Conservation (phyloP, 164 flowering plant species). For the Protea cynaroides region DNA sequence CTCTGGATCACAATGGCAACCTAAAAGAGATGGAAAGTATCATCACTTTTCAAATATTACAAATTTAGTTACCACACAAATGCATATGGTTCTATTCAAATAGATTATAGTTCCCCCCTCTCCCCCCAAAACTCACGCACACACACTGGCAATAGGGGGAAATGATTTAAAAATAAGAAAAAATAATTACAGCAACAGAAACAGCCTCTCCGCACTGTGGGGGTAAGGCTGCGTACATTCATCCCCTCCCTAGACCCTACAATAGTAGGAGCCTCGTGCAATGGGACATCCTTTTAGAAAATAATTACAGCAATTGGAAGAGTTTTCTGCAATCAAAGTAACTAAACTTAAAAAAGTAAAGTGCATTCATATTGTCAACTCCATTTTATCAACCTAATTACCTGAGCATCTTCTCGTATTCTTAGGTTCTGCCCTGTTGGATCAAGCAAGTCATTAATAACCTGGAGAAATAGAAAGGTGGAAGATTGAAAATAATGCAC, state of each 20-base stretch:
- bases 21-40: too few relatives aligned
- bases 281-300: too few relatives aligned
- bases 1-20: too few relatives aligned
- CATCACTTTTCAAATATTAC: background rate
- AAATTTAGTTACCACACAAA: background rate
- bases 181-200: too few relatives aligned
- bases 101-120: background rate
- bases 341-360: background rate
- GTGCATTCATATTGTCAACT: background rate
- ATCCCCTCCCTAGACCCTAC: too few relatives aligned
- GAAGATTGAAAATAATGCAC: conserved; percentile 4
- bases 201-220: too few relatives aligned
- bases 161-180: too few relatives aligned
- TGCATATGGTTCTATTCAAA: background rate
- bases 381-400: conserved; percentile 15
- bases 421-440: conserved; percentile 74
- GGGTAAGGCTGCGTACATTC: too few relatives aligned
- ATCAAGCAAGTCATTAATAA: conserved; percentile 80
- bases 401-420: conserved; percentile 81
- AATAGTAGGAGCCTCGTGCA: too few relatives aligned
- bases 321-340: background rate
- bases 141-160: too few relatives aligned
- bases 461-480: conserved; percentile 30
- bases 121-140: too few relatives aligned
- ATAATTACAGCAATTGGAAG: too few relatives aligned